Conservation (phyloP, 352 stramenopile species). For the Phytophthora pistaciae region DNA sequence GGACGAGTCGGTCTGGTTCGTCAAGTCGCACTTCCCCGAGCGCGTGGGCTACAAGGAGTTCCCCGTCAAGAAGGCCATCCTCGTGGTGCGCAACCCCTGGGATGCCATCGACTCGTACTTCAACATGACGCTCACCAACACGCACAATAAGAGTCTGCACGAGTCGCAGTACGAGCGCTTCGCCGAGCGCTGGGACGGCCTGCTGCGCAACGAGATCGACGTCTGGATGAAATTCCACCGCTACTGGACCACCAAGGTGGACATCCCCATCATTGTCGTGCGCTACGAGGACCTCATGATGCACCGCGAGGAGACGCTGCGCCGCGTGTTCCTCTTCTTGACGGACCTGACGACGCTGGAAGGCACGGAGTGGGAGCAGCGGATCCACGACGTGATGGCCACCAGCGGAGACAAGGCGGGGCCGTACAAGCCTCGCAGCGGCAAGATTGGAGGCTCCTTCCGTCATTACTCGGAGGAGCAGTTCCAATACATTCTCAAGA, state of each 20-base stretch:
- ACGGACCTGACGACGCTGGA: constrained; percentile 66
- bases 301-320: constrained; percentile 79
- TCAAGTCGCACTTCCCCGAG: constrained; percentile 99
- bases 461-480: constrained; percentile 85
- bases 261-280: constrained; percentile 92
- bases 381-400: constrained; percentile 71
- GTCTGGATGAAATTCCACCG: constrained; percentile 93
- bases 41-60: constrained; percentile 92
- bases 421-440: constrained; percentile 85
- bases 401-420: constrained; percentile 69
- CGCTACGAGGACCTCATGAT: constrained; percentile 93
- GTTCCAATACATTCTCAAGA: constrained; percentile 86
- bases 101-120: constrained; percentile 99
- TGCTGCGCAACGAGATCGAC: constrained; percentile 93
- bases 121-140: constrained; percentile 97
- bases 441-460: constrained; percentile 89
- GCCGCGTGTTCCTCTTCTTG: constrained; percentile 86
- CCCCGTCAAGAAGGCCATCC: constrained; percentile 80
- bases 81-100: constrained; percentile 96
- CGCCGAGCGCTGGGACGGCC: constrained; percentile 87
- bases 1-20: constrained; percentile 95
- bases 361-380: constrained; percentile 79
- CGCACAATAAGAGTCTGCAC: constrained; percentile 92
- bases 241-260: constrained; percentile 91
- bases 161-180: constrained; percentile 91